A percentile compares a stretch with the other conserved stretches of the same genome.
These are phyloP conservation scores for Loxodes magnus DNA, from an alignment of 73 alveolate species.

Conservation along the genomic window DNA sequence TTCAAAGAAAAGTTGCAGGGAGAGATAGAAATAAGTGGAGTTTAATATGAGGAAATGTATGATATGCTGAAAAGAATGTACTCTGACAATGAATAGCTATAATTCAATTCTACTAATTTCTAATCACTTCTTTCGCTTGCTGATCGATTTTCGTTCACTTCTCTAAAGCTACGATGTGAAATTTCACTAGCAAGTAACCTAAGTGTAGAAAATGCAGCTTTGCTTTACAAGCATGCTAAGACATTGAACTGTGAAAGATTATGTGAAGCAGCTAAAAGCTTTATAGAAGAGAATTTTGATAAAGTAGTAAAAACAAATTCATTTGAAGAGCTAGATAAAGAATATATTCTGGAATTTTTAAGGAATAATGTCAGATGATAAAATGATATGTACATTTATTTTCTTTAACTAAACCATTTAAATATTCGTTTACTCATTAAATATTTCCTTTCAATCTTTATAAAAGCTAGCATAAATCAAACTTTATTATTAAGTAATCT, in stretches of 20 bases:
- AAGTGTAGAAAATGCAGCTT: conserved; percentile 42
- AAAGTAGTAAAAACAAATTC: conserved; percentile 42
- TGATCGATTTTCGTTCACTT: conserved; percentile 37
- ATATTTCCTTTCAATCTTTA: too few relatives aligned
- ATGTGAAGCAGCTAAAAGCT: conserved; percentile 41
- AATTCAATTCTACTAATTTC: conserved; percentile 22
- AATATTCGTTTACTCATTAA: too few relatives aligned
- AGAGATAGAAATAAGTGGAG: conserved; percentile 32
- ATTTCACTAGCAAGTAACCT: conserved; percentile 26
- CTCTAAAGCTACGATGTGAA: conserved; percentile 40
- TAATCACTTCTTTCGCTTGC: conserved; percentile 41
- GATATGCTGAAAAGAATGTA: conserved; percentile 25
- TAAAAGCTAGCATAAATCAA: too few relatives aligned
- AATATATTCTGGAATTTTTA: conserved; percentile 45
- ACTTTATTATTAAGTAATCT: too few relatives aligned
- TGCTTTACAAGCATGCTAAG: conserved; percentile 49
- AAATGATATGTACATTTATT: too few relatives aligned
- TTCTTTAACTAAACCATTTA: too few relatives aligned
- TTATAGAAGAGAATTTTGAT: conserved; percentile 47
- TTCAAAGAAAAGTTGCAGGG: conserved; percentile 45
- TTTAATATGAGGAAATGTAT: conserved; percentile 34
- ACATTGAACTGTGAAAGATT: conserved; percentile 47
- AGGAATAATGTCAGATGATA: too few relatives aligned
- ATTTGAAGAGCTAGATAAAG: conserved; percentile 61
- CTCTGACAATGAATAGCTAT: conserved; percentile 22